A percentile compares a stretch with the other conserved stretches of the same genome.
These are phyloP conservation scores for Cantharellus anzutake DNA, from an alignment of 768 basidiomycete genomes.

Conservation along the genomic window DNA sequence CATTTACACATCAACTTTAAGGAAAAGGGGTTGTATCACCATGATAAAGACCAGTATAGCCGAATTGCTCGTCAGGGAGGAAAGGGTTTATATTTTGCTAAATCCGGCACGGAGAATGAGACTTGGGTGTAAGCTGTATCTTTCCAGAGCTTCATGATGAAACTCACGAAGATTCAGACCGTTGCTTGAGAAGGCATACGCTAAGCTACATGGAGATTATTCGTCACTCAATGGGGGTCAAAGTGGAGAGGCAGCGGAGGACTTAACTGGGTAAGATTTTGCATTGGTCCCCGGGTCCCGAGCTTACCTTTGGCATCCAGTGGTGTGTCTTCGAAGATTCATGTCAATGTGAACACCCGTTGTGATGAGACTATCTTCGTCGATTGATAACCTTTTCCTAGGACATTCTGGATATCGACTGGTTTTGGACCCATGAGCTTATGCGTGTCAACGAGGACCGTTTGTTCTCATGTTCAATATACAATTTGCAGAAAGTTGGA, in stretches of 20 bases:
- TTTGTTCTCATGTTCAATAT: constrained; percentile 27
- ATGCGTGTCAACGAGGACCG: constrained; percentile 30
- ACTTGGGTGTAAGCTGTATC: constrained; percentile 29
- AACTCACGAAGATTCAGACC: constrained; percentile 13
- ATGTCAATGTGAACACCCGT: background rate
- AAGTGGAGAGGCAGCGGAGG: constrained; percentile 33
- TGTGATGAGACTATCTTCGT: background rate
- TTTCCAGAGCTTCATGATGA: background rate
- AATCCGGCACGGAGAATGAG: constrained; percentile 25
- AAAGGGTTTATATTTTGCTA: constrained; percentile 30
- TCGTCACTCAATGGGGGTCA: constrained; percentile 24
- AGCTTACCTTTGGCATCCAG: background rate
- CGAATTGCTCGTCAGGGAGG: constrained; percentile 27
- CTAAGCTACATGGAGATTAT: constrained; percentile 37
- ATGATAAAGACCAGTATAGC: constrained; percentile 30
- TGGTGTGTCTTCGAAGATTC: constrained; percentile 3
- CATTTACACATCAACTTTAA: background rate
- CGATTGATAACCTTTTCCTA: constrained; percentile 5
- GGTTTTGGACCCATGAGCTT: constrained; percentile 38
- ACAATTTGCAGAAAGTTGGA: background rate
- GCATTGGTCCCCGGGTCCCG: background rate
- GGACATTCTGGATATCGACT: constrained; percentile 32
- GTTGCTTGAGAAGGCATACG: constrained; percentile 38
- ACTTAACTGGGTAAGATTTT: constrained; percentile 32
- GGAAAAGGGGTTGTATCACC: constrained; percentile 30